Evolutionary conservation across 208 protist species (phyloP).

Genomic region (Acanthamoeba healyi): DNA sequence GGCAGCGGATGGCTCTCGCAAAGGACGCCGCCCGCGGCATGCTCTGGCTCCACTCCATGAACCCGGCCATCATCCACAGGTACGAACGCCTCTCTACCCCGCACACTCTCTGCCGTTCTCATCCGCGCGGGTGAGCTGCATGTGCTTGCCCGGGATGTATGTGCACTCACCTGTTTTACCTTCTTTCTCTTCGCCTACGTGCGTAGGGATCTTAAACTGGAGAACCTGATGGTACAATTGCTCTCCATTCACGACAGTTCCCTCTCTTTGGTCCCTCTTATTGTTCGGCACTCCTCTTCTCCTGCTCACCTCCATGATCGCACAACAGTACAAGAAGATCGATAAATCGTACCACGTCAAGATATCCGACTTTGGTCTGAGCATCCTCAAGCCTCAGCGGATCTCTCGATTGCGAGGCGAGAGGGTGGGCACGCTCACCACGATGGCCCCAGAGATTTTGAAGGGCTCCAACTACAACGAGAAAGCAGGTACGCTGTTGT

Average conservation of each 20-base stretch:
- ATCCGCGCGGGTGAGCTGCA: no score
- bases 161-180: not conserved
- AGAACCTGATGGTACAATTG: slow-evolving; percentile 39
- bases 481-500: slow-evolving; percentile 73
- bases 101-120: no score
- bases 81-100: no score
- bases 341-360: slow-evolving; percentile 67
- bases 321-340: slow-evolving; percentile 71
- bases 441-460: slow-evolving; percentile 88
- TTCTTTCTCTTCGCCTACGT: not conserved
- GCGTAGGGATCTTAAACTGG: slow-evolving; percentile 82
- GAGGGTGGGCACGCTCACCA: slow-evolving; percentile 82
- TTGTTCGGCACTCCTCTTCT: not conserved
- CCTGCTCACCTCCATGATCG: not conserved
- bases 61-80: slow-evolving; percentile 84
- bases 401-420: slow-evolving; percentile 79
- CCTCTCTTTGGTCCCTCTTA: not conserved
- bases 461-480: slow-evolving; percentile 83
- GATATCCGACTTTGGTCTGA: slow-evolving; percentile 64
- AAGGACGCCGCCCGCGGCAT: slow-evolving; percentile 84
- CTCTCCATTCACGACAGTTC: not conserved
- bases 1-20: slow-evolving; percentile 34
- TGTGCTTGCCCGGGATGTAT: no score
- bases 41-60: slow-evolving; percentile 83
- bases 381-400: slow-evolving; percentile 82